Evolutionary conservation across 331 rosid species (phyloP).

Genomic region (Stylosanthes scabra): DNA sequence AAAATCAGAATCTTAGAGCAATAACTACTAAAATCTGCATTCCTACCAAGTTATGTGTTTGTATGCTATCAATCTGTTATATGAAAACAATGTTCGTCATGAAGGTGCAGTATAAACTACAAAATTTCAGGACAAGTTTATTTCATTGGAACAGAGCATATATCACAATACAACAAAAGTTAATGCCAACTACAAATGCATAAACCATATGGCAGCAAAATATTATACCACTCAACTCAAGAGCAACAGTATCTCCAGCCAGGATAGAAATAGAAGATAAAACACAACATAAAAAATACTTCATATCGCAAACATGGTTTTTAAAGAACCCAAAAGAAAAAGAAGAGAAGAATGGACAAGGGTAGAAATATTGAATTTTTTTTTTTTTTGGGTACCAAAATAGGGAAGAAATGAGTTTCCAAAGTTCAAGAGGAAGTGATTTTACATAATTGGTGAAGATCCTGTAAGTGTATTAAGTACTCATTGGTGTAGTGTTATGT

Average conservation of each 20-base stretch:
- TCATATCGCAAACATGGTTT: background rate
- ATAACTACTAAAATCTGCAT: background rate
- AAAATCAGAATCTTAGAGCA: conserved; percentile 31
- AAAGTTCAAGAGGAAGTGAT: too few species aligned
- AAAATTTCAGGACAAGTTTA: conserved; percentile 20
- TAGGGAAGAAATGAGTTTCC: too few species aligned
- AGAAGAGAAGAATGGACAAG: too few species aligned
- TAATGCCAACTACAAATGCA: conserved; percentile 13
- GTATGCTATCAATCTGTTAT: background rate
- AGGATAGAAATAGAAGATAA: background rate
- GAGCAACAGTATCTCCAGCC: conserved; percentile 6
- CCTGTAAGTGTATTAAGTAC: too few species aligned
- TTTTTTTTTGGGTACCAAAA: too few species aligned
- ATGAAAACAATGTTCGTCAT: background rate
- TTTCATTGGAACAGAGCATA: background rate
- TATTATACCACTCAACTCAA: conserved; percentile 25
- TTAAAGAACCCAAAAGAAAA: too few species aligned
- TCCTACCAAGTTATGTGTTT: background rate
- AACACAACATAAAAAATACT: conserved; percentile 15
- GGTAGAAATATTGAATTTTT: too few species aligned
- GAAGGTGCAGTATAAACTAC: background rate
- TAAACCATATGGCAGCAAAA: conserved; percentile 35
- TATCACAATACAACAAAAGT: conserved; percentile 2
- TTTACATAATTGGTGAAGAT: too few species aligned
- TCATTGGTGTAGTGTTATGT: too few species aligned